A percentile compares a stretch with the other conserved stretches of the same genome.
Conservation (phyloP, 768 basidiomycete genomes). For the Phallus indusiatus region DNA sequence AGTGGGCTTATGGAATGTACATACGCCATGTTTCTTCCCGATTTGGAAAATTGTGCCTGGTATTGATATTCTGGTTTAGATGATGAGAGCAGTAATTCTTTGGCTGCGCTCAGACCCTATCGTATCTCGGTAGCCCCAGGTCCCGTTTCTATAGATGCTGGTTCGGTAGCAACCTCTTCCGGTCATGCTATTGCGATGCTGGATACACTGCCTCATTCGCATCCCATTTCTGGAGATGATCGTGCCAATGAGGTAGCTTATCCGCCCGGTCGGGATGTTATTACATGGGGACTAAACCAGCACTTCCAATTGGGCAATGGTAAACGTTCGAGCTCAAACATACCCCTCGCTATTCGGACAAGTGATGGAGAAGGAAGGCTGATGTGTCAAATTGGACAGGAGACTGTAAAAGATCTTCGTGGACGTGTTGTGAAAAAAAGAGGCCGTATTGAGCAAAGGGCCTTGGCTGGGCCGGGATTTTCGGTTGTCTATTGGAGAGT, state of each 20-base stretch:
- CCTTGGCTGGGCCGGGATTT: slow-evolving; percentile 51
- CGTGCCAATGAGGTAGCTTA: slow-evolving; percentile 7
- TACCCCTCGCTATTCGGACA: slow-evolving; percentile 42
- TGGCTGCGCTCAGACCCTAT: slow-evolving; percentile 56
- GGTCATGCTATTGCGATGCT: slow-evolving; percentile 72
- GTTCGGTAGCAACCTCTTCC: slow-evolving; percentile 23
- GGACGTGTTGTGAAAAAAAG: slow-evolving; percentile 52
- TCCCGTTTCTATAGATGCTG: not conserved
- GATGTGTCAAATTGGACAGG: slow-evolving; percentile 44
- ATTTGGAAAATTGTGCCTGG: not conserved
- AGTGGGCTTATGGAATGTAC: slow-evolving; percentile 83
- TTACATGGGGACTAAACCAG: slow-evolving; percentile 66
- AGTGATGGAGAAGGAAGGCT: slow-evolving; percentile 41
- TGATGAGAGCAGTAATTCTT: slow-evolving; percentile 48
- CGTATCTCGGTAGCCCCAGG: slow-evolving; percentile 53
- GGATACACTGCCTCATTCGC: slow-evolving; percentile 45
- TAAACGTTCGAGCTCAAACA: slow-evolving; percentile 47
- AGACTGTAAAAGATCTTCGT: slow-evolving; percentile 47
- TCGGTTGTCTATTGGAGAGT: slow-evolving; percentile 64
- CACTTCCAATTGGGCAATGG: slow-evolving; percentile 72
- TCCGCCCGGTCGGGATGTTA: slow-evolving; percentile 45
- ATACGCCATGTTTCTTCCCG: slow-evolving; percentile 19
- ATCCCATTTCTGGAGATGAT: slow-evolving; percentile 28
- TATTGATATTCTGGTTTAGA: slow-evolving; percentile 30
- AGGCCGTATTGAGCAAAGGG: slow-evolving; percentile 55